Base-by-base conservation (phyloP, 495 filamentous ascomycete species). In the Pyrenopolyporus hunteri region DNA sequence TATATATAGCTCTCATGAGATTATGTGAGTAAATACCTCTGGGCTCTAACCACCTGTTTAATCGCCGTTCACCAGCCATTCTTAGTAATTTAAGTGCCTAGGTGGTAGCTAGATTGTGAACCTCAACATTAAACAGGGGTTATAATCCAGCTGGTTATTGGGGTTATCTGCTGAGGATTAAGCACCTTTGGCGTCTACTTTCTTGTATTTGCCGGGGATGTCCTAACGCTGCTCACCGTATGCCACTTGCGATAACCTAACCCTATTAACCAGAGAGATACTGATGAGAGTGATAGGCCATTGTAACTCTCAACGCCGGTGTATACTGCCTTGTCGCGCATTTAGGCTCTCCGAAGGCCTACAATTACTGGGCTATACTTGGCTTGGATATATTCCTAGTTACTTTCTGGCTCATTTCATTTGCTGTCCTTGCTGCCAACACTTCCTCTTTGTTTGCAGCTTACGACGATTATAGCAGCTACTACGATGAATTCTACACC, bases 161-260 rank as follows among this genome's bases (percentile, higher is more conserved):
- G 83, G n/a, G 67, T 92, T 57, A 78, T 87, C 42, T 74, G 88
- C 42, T 73, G 93, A 25, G 89, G 82, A n/a, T 64, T 93, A 10
- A 80, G 80, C 8, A 87, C 82, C 39, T 91, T 89, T 71, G 80
- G 86, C 80, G 68, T 57, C 69, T 73, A 49, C 3, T 65, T 36
- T 25, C 29, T 64, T 4, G 51, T 65, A 13, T 67, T 71, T 14
- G 48, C 57, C 33, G 78, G 70, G 2, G 69, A 70, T 53, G 35
- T 43, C 16, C 57, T 78, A 14, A 72, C 70, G 33, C 51, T 81
- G 1, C 74, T 76, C 13, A 76, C 75, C n/a, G 80, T 81, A 69
- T 8, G 75, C 53, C 20, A 49, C 43, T 26, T 20, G 7, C 14
- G 32, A 32, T 35, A 23, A 8, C 4, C 19, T 35, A 44, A 42